Evolutionary conservation across 2,329 filamentous ascomycete species (phyloP).

Genomic region (Falciphora oryzae): DNA sequence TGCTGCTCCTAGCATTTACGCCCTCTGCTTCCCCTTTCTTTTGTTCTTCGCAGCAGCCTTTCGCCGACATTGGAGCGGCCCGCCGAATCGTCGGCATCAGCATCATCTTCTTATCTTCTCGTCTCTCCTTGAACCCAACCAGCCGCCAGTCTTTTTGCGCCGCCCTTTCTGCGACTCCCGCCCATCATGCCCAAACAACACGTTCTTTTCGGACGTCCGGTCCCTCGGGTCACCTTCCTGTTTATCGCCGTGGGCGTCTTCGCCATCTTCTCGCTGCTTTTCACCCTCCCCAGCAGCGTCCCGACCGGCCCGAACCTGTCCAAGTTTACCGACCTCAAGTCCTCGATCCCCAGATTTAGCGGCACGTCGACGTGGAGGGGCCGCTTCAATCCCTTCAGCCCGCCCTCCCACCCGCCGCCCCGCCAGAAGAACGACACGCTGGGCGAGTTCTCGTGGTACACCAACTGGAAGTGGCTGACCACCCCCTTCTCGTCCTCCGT

Average conservation of each 20-base stretch:
- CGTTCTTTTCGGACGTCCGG: conserved; percentile 40
- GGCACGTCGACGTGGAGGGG: conserved; percentile 37
- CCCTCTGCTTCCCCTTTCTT: not conserved
- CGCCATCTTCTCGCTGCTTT: conserved; percentile 47
- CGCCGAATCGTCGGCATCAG: not conserved
- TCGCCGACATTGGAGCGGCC: too few relatives aligned
- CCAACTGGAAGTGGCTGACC: conserved; percentile 83
- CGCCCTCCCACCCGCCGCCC: conserved; percentile 64
- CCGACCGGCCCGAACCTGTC: conserved; percentile 44
- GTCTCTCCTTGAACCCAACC: not conserved
- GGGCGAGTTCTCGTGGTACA: conserved; percentile 78
- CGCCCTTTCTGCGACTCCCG: not conserved
- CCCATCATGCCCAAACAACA: conserved; percentile 40
- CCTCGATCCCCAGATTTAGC: conserved; percentile 39
- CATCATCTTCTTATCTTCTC: not conserved
- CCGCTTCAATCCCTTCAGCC: conserved; percentile 60
- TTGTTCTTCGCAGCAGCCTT: too few relatives aligned
- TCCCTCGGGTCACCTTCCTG: conserved; percentile 47
- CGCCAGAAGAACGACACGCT: conserved; percentile 73
- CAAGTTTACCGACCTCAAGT: conserved; percentile 42
- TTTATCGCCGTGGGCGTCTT: conserved; percentile 46
- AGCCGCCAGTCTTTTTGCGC: not conserved
- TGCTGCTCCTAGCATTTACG: too few relatives aligned
- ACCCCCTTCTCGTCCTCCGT: conserved; percentile 76
- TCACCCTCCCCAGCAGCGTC: conserved; percentile 43